These are phyloP conservation scores for Globisporangium barbulae DNA, from an alignment of 352 stramenopile genomes.

Conservation along the genomic window DNA sequence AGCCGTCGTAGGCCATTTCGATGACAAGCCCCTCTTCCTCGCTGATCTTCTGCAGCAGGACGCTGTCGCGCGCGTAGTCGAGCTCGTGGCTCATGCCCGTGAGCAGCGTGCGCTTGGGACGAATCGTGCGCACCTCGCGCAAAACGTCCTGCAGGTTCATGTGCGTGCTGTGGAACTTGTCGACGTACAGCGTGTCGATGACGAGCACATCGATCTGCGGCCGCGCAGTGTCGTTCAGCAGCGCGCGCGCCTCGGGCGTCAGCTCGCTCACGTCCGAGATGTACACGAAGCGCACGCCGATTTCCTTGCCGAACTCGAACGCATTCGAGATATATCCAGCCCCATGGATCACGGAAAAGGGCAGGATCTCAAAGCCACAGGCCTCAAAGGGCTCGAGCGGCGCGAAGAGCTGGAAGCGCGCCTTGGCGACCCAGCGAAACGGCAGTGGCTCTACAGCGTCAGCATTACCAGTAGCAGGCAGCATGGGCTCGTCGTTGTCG, in stretches of 20 bases:
- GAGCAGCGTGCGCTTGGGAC: slow-evolving; percentile 68
- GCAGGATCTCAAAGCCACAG: slow-evolving; percentile 43
- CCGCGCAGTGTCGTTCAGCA: slow-evolving; percentile 52
- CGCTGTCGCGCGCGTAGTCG: slow-evolving; percentile 60
- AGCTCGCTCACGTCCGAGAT: slow-evolving; percentile 87
- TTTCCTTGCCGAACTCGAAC: slow-evolving; percentile 78
- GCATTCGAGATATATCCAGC: slow-evolving; percentile 71
- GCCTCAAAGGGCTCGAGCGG: slow-evolving; percentile 49
- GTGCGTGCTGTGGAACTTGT: slow-evolving; percentile 81
- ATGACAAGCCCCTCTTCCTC: slow-evolving; percentile 57
- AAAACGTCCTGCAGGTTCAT: slow-evolving; percentile 80
- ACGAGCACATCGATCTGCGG: slow-evolving; percentile 75
- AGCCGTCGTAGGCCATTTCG: slow-evolving; percentile 83
- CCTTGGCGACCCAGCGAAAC: slow-evolving; percentile 81
- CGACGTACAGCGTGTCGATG: slow-evolving; percentile 76
- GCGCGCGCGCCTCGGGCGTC: slow-evolving; percentile 45
- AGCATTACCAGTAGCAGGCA: background rate
- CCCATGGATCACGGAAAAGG: slow-evolving; percentile 82
- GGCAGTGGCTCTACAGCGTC: slow-evolving; percentile 17
- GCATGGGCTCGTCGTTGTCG: slow-evolving; percentile 28
- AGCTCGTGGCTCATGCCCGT: slow-evolving; percentile 87
- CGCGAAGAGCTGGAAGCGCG: slow-evolving; percentile 59
- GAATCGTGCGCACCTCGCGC: slow-evolving; percentile 54
- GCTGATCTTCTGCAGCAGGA: slow-evolving; percentile 40
- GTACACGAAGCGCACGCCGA: slow-evolving; percentile 76